Conservation (phyloP, 2,329 filamentous ascomycete species). For the Exserohilum turcica region DNA sequence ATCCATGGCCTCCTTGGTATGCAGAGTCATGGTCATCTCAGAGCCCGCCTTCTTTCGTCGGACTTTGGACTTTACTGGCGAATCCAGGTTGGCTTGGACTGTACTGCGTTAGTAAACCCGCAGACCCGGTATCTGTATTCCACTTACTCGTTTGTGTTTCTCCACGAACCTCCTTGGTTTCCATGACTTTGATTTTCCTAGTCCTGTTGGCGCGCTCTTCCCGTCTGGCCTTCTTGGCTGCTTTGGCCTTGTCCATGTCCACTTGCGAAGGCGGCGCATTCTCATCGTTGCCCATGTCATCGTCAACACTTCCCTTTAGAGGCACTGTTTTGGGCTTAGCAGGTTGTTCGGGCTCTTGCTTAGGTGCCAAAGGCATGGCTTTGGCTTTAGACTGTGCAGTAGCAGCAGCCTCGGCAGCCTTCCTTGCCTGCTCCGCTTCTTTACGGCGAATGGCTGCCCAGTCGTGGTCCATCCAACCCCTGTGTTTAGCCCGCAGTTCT, state of each 20-base stretch:
- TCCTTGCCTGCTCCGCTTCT: slow-evolving; percentile 36
- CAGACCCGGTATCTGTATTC: neutral
- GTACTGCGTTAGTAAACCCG: slow-evolving; percentile 24
- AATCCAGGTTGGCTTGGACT: slow-evolving; percentile 94
- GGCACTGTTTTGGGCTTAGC: slow-evolving; percentile 36
- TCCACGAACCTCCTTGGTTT: slow-evolving; percentile 67
- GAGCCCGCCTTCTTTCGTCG: slow-evolving; percentile 70
- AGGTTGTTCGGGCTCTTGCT: slow-evolving; percentile 21
- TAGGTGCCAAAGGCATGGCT: slow-evolving; percentile 22
- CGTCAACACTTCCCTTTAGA: slow-evolving; percentile 43
- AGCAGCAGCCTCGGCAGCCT: slow-evolving; percentile 23
- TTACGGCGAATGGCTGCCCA: slow-evolving; percentile 52
- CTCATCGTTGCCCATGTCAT: slow-evolving; percentile 51
- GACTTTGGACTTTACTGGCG: slow-evolving; percentile 77
- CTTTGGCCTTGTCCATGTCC: slow-evolving; percentile 63
- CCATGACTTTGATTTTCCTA: slow-evolving; percentile 73
- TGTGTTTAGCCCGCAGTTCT: slow-evolving; percentile 78
- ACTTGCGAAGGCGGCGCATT: slow-evolving; percentile 54
- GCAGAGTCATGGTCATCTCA: slow-evolving; percentile 97
- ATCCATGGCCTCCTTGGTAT: slow-evolving; percentile 92
- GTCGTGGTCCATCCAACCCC: slow-evolving; percentile 67
- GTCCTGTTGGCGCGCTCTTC: slow-evolving; percentile 58
- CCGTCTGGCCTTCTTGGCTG: slow-evolving; percentile 52
- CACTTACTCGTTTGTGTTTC: slow-evolving; percentile 89
- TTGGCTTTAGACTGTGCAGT: slow-evolving; percentile 19